Evolutionary conservation across 1,284 basidiomycete species (phyloP).

Genomic region (Rhodotorula glutinis): DNA sequence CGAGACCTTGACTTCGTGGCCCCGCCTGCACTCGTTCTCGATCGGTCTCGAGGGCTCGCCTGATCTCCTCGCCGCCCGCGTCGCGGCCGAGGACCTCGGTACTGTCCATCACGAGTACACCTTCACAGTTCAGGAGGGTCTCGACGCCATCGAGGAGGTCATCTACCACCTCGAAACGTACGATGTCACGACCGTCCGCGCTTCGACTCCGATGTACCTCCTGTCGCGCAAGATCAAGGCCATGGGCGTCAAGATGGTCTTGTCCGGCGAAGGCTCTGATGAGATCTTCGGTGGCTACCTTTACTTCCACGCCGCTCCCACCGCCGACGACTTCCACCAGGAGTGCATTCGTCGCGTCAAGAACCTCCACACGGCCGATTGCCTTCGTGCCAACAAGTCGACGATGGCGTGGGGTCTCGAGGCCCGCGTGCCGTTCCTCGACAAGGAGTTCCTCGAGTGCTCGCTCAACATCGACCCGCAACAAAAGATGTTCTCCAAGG

Average conservation of each 20-base stretch:
- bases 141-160: constrained; percentile 96
- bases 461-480: constrained; percentile 86
- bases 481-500: constrained; percentile 89
- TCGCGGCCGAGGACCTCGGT: constrained; percentile 89
- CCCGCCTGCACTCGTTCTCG: constrained; percentile 96
- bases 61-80: constrained; percentile 88
- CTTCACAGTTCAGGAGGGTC: constrained; percentile 96
- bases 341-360: constrained; percentile 94
- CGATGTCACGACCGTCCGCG: constrained; percentile 97
- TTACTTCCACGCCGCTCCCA: constrained; percentile 98
- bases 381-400: constrained; percentile 98
- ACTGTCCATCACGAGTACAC: constrained; percentile 97
- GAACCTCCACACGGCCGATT: constrained; percentile 96
- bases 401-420: constrained; percentile 99
- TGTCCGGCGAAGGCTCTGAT: constrained; percentile 96
- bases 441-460: constrained; percentile 92
- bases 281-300: constrained; percentile 98
- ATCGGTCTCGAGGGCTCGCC: constrained; percentile 94
- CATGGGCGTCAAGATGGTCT: constrained; percentile 99
- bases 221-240: constrained; percentile 98
- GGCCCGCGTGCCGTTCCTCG: constrained; percentile 97
- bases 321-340: constrained; percentile 85
- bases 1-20: constrained; percentile 79
- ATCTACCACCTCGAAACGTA: constrained; percentile 99
- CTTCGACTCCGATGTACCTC: constrained; percentile 96